These are phyloP conservation scores for Starmerella geochares DNA, from an alignment of 805 yeast species.

Conservation along the genomic window DNA sequence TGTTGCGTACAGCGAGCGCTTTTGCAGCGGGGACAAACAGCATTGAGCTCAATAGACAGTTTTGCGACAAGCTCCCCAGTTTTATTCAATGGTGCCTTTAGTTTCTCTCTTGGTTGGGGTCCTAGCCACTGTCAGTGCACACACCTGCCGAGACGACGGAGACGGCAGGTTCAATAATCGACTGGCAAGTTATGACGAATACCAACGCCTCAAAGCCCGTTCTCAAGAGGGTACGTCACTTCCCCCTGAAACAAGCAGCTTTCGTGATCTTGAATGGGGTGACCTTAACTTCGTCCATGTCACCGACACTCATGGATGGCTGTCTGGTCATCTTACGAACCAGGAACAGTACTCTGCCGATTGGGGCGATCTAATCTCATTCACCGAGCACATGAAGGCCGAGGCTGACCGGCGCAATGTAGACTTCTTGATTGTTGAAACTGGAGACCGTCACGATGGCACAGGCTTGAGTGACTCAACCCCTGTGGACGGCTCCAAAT, in stretches of 20 bases:
- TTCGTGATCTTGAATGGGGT: slow-evolving; percentile 27
- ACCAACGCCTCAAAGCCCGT: slow-evolving; percentile 1
- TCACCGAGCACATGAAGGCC: slow-evolving; percentile 42
- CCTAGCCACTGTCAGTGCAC: not conserved
- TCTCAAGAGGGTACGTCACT: slow-evolving; percentile 10
- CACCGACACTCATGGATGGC: slow-evolving; percentile 93
- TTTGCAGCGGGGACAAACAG: not conserved
- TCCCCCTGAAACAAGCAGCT: slow-evolving; percentile 4
- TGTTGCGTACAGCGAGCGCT: not conserved
- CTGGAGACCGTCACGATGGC: slow-evolving; percentile 93
- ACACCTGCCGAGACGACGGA: slow-evolving; percentile 15
- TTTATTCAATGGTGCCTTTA: not conserved
- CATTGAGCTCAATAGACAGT: no score
- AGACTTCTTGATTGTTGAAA: slow-evolving; percentile 68
- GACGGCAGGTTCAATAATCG: slow-evolving; percentile 17
- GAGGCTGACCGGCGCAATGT: slow-evolving; percentile 39
- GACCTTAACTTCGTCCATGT: slow-evolving; percentile 76
- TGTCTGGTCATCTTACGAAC: slow-evolving; percentile 26
- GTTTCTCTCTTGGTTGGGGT: not conserved
- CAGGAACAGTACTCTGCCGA: slow-evolving; percentile 55
- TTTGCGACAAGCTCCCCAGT: no score
- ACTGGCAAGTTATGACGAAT: slow-evolving; percentile 9
- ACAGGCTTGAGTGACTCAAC: slow-evolving; percentile 82
- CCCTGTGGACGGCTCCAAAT: slow-evolving; percentile 52
- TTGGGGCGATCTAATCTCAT: slow-evolving; percentile 86